Conservation (phyloP, 805 yeast species). For the Spathaspora gorwiae region DNA sequence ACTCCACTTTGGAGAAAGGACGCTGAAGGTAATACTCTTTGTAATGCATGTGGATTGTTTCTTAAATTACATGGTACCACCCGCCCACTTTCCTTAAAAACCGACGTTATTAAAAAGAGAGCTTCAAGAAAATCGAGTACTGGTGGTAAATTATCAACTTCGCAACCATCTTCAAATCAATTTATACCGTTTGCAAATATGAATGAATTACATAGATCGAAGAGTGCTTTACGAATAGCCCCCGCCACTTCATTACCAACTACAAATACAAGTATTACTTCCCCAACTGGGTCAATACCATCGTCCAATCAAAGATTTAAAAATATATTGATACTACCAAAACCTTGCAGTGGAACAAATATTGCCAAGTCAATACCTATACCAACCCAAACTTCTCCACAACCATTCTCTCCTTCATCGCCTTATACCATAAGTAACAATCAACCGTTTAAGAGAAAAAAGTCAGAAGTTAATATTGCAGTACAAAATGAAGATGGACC, state of each 20-base stretch:
- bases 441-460: constrained; percentile 40
- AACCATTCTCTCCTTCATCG: constrained; percentile 7
- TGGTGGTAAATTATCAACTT: background rate
- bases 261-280: background rate
- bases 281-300: background rate
- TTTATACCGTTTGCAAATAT: background rate
- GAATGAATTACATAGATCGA: background rate
- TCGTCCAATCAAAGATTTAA: constrained; percentile 21
- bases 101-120: constrained; percentile 56
- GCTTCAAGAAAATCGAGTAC: constrained; percentile 5
- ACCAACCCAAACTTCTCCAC: constrained; percentile 13
- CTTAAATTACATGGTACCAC: constrained; percentile 59
- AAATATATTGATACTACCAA: constrained; percentile 38
- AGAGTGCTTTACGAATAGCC: background rate
- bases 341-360: constrained; percentile 20
- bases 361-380: constrained; percentile 28
- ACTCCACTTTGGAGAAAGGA: constrained; percentile 65
- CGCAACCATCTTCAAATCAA: constrained; percentile 2
- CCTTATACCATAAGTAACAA: constrained; percentile 12
- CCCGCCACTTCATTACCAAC: constrained; percentile 7
- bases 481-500: background rate
- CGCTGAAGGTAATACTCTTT: constrained; percentile 53
- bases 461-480: constrained; percentile 27
- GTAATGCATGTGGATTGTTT: constrained; percentile 64
- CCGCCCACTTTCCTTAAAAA: constrained; percentile 55